Base-by-base conservation (phyloP, 1,284 basidiomycete species). In the Kwoniella shivajii region DNA sequence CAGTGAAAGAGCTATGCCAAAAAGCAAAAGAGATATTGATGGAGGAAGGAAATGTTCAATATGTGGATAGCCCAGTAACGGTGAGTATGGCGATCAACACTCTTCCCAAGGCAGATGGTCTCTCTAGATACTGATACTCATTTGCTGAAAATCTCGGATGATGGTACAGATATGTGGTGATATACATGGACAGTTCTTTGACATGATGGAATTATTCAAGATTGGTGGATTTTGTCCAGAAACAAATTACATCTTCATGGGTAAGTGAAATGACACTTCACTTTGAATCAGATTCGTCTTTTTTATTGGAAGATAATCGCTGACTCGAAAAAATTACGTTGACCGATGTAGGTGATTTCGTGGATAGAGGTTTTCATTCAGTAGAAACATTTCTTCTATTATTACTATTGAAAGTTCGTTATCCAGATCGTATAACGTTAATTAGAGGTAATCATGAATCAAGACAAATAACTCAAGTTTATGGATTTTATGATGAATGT, bases 401-500 rank as follows among this genome's bases (percentile, higher is more conserved):
- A 6, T 85, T 99, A 51, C 89, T 94, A 1, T 86, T 96, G 76
- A 99, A 99, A 80, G 94, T 98, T 50, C 89, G 95, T 20, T 98
- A 97, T 76, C 94, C 93, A 18, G 96, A 99, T 74, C 87, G 95
- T 45, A 96, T 99, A 74, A 98, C 93, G 0, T 86, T 99, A 64
- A 96, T 99, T 66, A 85, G 95, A 33, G 95, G 95, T 13, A 99
- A 99, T 82, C 95, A 99, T 82, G 95, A 99, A 79, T 94, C 91
- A n/a, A 83, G 95, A 3, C 95, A 99, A 76, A 99, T 99, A 71
- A 97, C 93, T 0, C 95, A 99, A 73, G 95, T 99, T 0, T 99
- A 99, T 77, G 96, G 95, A 13, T 99, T 99, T 77, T 99, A 98
- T 80, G 96, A 99, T 79, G 95, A 99, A 73, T 99, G 95, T 77